phyloP scores from a whole-genome alignment of 306 rosid genomes.

The Vigna hirtella region DNA sequence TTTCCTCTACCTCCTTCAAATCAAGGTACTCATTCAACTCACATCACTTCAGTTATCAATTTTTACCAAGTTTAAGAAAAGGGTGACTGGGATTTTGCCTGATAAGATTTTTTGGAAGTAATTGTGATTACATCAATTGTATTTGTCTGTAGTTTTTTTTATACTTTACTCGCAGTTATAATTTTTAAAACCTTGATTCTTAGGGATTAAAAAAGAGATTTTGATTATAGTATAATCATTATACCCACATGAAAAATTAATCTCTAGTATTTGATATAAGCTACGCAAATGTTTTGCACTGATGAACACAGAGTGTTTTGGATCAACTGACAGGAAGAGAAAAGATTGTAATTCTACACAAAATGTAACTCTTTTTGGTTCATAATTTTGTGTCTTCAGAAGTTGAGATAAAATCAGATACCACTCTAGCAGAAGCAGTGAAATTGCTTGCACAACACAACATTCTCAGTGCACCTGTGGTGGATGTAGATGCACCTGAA shows the following conservation, averaged over 20 bases:
- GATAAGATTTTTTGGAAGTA: not conserved
- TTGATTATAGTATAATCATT: not conserved
- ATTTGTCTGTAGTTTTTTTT: too few species aligned
- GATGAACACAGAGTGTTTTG: not conserved
- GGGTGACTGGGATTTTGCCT: not conserved
- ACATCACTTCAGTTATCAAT: not conserved
- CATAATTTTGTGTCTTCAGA: slow-evolving; percentile 47
- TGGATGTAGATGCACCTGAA: slow-evolving; percentile 81
- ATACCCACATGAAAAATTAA: slow-evolving; percentile 19
- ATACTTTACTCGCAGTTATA: too few species aligned
- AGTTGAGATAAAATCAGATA: slow-evolving; percentile 80
- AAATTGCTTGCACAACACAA: slow-evolving; percentile 67
- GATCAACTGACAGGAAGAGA: not conserved
- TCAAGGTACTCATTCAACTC: slow-evolving; percentile 53
- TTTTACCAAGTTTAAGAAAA: not conserved
- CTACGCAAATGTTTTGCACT: not conserved
- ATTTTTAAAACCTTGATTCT: not conserved
- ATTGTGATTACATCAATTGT: not conserved
- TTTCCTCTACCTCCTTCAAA: slow-evolving; percentile 72
- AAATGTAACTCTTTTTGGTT: not conserved
- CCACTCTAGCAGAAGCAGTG: slow-evolving; percentile 78
- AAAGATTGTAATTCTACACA: not conserved
- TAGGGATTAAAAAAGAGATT: slow-evolving; percentile 1
- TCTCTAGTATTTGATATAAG: not conserved
- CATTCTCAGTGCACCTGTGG: slow-evolving; percentile 88